Evolutionary conservation across 345 rosid species (phyloP).

Genomic region (Garcia nutans): DNA sequence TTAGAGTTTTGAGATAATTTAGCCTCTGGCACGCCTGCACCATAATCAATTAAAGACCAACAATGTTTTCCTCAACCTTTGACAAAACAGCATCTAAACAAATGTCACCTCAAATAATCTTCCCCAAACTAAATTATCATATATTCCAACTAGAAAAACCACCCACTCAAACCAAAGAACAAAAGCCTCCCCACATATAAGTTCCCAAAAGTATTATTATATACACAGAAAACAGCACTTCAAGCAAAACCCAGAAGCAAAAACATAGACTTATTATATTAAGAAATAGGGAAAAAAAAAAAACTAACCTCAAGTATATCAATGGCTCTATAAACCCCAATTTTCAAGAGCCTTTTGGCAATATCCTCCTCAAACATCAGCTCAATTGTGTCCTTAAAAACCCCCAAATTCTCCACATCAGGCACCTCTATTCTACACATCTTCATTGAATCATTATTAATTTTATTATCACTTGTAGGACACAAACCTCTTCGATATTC

Average conservation of each 20-base stretch:
- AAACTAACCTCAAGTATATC: constrained; percentile 77
- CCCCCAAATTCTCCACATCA: constrained; percentile 76
- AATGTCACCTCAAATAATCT: too few relatives aligned
- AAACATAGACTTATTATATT: not conserved
- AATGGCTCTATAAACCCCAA: constrained; percentile 70
- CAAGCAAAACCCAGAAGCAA: not conserved
- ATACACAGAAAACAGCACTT: not conserved
- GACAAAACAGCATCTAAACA: too few relatives aligned
- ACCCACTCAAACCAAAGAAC: too few relatives aligned
- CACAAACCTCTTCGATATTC: constrained; percentile 39
- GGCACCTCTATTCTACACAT: constrained; percentile 73
- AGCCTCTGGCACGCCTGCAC: too few relatives aligned
- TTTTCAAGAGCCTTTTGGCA: constrained; percentile 48
- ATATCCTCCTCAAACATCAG: constrained; percentile 83
- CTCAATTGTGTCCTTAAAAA: constrained; percentile 73
- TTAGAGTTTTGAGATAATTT: too few relatives aligned
- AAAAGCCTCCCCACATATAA: not conserved
- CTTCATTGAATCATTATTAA: not conserved
- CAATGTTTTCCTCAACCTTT: too few relatives aligned
- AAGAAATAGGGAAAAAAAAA: too few relatives aligned
- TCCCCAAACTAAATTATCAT: not conserved
- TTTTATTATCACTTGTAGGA: constrained; percentile 16
- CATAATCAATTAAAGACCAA: too few relatives aligned
- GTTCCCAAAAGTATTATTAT: not conserved
- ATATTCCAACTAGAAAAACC: too few relatives aligned